These are phyloP conservation scores for Candida ovalis DNA, from an alignment of 805 yeast species.

Conservation along the genomic window DNA sequence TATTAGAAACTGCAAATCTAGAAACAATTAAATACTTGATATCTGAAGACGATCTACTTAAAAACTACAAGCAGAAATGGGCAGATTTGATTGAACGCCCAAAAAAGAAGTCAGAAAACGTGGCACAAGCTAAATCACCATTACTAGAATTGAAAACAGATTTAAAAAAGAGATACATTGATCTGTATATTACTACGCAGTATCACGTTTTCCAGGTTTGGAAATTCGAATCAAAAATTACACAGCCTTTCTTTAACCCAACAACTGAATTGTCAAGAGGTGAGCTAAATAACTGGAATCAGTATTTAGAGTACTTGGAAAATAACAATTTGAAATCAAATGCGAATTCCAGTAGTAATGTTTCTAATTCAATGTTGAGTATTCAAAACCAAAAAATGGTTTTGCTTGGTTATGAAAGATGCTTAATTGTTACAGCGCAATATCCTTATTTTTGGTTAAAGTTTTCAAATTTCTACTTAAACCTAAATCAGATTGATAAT, in stretches of 20 bases:
- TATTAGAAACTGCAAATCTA: slow-evolving; percentile 33
- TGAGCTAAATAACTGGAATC: slow-evolving; percentile 57
- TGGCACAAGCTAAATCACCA: neutral
- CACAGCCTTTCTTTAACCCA: slow-evolving; percentile 36
- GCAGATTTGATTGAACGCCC: slow-evolving; percentile 21
- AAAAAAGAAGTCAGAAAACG: slow-evolving; percentile 4
- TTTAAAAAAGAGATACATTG: slow-evolving; percentile 46
- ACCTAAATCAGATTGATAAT: slow-evolving; percentile 22
- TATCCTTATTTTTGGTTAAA: slow-evolving; percentile 49
- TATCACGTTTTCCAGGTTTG: slow-evolving; percentile 47
- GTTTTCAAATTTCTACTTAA: slow-evolving; percentile 41
- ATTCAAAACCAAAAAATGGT: slow-evolving; percentile 23
- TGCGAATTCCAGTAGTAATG: slow-evolving; percentile 12
- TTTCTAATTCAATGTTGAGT: slow-evolving; percentile 15
- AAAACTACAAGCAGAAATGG: slow-evolving; percentile 18
- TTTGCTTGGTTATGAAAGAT: slow-evolving; percentile 43
- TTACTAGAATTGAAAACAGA: slow-evolving; percentile 32
- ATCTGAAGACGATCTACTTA: slow-evolving; percentile 20
- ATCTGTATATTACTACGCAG: slow-evolving; percentile 54
- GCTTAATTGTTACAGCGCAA: slow-evolving; percentile 41
- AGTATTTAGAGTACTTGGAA: slow-evolving; percentile 55
- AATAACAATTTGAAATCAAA: slow-evolving; percentile 18
- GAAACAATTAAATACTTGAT: slow-evolving; percentile 25
- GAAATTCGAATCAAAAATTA: slow-evolving; percentile 43
- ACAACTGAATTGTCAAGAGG: slow-evolving; percentile 30